A percentile compares a stretch with the other conserved stretches of the same genome.
phyloP scores from a whole-genome alignment of 805 yeast species.

The Lipomyces yamadae region DNA sequence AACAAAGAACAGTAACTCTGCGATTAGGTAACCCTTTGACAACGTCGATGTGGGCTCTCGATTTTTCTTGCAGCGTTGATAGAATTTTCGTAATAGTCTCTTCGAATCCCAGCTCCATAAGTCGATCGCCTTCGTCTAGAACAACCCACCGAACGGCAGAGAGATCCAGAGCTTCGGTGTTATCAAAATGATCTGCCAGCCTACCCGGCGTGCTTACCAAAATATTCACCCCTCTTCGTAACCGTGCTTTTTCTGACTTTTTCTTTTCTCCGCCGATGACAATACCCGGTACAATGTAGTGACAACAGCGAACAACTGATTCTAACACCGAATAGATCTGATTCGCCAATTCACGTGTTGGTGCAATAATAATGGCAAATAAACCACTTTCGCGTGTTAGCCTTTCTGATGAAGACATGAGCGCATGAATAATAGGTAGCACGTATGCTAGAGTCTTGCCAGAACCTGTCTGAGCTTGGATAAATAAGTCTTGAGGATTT shows the following conservation, averaged over 20 bases:
- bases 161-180: slow-evolving; percentile 75
- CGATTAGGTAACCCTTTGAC: slow-evolving; percentile 60
- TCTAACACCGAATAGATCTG: slow-evolving; percentile 87
- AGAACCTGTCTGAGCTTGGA: slow-evolving; percentile 97
- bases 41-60: slow-evolving; percentile 49
- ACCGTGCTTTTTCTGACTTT: slow-evolving; percentile 92
- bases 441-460: slow-evolving; percentile 92
- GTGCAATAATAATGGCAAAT: slow-evolving; percentile 86
- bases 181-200: slow-evolving; percentile 89
- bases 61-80: slow-evolving; percentile 56
- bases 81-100: slow-evolving; percentile 85
- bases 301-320: slow-evolving; percentile 68
- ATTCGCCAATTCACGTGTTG: slow-evolving; percentile 92
- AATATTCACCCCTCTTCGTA: slow-evolving; percentile 93
- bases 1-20: slow-evolving; percentile 82
- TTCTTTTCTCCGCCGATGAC: slow-evolving; percentile 99
- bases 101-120: slow-evolving; percentile 95
- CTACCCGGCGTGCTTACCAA: slow-evolving; percentile 99
- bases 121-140: slow-evolving; percentile 94
- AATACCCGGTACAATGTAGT: slow-evolving; percentile 90
- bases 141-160: slow-evolving; percentile 83
- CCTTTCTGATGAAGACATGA: slow-evolving; percentile 59
- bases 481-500: slow-evolving; percentile 65
- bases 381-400: slow-evolving; percentile 73
- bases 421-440: slow-evolving; percentile 76